Evolutionary conservation across 1,284 basidiomycete genomes (phyloP), one percentile per base, ranked within the genome.

Genomic region (Phaffia rhodozyma): DNA sequence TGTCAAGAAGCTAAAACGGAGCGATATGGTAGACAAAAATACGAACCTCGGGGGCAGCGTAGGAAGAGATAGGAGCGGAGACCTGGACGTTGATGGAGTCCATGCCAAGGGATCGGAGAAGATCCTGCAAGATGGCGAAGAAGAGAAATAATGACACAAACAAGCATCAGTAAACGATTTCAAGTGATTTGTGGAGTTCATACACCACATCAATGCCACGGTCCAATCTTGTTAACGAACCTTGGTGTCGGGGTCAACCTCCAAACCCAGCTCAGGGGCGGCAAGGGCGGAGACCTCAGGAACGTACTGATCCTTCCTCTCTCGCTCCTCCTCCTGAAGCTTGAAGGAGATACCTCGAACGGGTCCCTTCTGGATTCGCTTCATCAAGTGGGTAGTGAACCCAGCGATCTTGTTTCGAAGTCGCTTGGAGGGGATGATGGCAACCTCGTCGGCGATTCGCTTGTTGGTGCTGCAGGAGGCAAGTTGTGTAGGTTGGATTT

Each of bases 341-440:
- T 97, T 97, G 91, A 98, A 99, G 70, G 93, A 97, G 79, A 99
- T 98, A 75, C 96, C 96, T 73, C 93, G 91, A 70, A 99, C 96
- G 73, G 96, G 96, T n/a, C 94, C 94, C 71, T 87, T 87, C 79
- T 97, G 91, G 75, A 99, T 99, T 75, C 96, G 91, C 84, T 93
- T 97, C 96, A 99, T 99, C 77, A 99, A 83, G 78, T 99, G 96
- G 73, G 94, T 99, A 70, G 96, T 98, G 86, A 97, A 99, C 65
- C 94, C 94, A 38, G 94, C 88, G 74, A 99, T 91, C 85, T 98
- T 99, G 90, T 99, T 99, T 76, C 96, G 87, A 71, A 99, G 86
- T 73, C 94, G 91, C 82, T 98, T 98, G 66, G 94, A 97, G 69
- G 94, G 94, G 71, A 99, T 91, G 72, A 91, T 84, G 70, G 94